These are phyloP conservation scores for Suillus paluster DNA, from an alignment of 768 basidiomycete species.

Conservation along the genomic window DNA sequence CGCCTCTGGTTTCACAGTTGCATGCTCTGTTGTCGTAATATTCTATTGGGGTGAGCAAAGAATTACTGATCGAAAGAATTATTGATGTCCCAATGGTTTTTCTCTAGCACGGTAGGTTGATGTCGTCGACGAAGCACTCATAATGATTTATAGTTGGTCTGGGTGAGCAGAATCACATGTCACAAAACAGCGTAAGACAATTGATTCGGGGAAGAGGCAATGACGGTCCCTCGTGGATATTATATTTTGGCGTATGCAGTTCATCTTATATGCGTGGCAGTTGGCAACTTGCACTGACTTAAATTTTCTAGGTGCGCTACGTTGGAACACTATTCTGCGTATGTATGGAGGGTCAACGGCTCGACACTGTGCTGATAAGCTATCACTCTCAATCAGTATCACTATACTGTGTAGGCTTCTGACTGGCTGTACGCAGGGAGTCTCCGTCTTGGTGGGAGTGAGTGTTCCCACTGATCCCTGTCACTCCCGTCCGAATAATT, in stretches of 20 bases:
- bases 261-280: neutral
- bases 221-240: neutral
- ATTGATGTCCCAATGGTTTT: neutral
- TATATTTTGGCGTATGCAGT: neutral
- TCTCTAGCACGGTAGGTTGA: neutral
- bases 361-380: too few species aligned
- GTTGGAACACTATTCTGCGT: neutral
- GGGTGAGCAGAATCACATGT: neutral
- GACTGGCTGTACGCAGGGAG: neutral
- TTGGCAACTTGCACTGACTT: neutral
- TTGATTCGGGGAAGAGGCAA: neutral
- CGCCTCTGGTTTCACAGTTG: neutral
- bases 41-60: neutral
- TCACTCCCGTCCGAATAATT: too few species aligned
- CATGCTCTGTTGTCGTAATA: neutral
- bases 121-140: neutral
- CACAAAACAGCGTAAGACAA: neutral
- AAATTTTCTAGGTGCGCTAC: neutral
- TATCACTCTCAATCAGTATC: too few species aligned
- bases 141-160: neutral
- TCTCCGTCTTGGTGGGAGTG: neutral
- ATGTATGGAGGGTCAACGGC: too few species aligned
- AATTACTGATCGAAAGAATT: neutral
- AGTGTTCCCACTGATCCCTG: neutral
- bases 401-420: neutral